phyloP scores from a whole-genome alignment of 495 filamentous ascomycete species.

The Penicillium pancosmium region DNA sequence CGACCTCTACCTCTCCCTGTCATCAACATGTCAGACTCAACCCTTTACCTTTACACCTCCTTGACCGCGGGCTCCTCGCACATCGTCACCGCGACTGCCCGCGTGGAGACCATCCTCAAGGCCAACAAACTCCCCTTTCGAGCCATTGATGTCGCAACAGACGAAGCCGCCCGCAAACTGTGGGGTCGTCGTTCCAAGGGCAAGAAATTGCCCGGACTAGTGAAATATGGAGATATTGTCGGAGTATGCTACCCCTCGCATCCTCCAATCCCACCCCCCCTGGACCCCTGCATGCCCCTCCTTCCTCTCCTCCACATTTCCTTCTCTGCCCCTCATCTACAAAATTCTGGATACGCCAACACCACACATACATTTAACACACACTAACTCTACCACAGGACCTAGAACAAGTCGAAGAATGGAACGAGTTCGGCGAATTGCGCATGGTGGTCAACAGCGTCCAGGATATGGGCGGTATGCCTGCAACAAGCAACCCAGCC shows the following conservation, averaged over 20 bases:
- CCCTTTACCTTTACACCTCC: constrained; percentile 91
- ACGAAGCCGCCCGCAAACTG: constrained; percentile 86
- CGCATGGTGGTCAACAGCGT: constrained; percentile 71
- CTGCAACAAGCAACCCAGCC: constrained; percentile 50
- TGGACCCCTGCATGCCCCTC: not conserved
- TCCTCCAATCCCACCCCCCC: not conserved
- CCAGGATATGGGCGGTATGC: constrained; percentile 39
- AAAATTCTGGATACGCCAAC: not conserved
- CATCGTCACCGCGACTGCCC: constrained; percentile 93
- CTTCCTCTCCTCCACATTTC: not conserved
- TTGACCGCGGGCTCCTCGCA: constrained; percentile 96
- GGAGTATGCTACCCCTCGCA: constrained; percentile 61
- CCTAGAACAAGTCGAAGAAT: constrained; percentile 91
- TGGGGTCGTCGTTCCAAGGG: constrained; percentile 81
- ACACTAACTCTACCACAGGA: constrained; percentile 58
- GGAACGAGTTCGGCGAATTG: constrained; percentile 98
- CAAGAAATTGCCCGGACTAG: constrained; percentile 84
- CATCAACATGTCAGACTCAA: constrained; percentile 60
- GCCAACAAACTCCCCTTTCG: constrained; percentile 93
- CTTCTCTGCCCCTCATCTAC: not conserved
- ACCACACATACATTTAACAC: not conserved
- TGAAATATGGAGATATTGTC: constrained; percentile 83
- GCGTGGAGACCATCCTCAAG: constrained; percentile 94
- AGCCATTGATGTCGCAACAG: constrained; percentile 87
- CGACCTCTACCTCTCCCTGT: constrained; percentile 1